Evolutionary conservation across 768 basidiomycete genomes (phyloP).

Genomic region (Amanita rimosa): DNA sequence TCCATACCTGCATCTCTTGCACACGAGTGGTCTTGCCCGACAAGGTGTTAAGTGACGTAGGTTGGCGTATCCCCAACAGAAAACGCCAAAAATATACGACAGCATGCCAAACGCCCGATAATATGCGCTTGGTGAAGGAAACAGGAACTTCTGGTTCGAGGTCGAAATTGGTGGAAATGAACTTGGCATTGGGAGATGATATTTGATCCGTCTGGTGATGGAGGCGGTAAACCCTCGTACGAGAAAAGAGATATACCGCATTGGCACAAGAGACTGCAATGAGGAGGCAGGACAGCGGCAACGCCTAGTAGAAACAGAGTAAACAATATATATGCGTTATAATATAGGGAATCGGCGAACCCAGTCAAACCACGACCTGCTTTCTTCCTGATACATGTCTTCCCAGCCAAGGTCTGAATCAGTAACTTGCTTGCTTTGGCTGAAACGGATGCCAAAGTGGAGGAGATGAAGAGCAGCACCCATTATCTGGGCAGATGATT

Average conservation of each 20-base stretch:
- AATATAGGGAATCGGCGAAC: constrained; percentile 25
- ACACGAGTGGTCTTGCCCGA: constrained; percentile 38
- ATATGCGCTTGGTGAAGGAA: constrained; percentile 32
- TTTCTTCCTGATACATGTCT: constrained; percentile 60
- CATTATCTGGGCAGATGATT: constrained; percentile 53
- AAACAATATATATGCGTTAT: constrained; percentile 3
- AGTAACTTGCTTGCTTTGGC: constrained; percentile 40
- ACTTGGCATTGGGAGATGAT: constrained; percentile 57
- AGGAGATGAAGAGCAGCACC: constrained; percentile 57
- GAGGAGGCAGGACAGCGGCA: constrained; percentile 48
- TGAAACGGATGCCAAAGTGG: constrained; percentile 55
- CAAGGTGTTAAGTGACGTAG: constrained; percentile 22
- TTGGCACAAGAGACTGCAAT: constrained; percentile 46
- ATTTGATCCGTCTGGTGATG: constrained; percentile 53
- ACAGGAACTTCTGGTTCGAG: constrained; percentile 31
- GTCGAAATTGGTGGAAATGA: constrained; percentile 45
- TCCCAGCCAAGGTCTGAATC: constrained; percentile 73
- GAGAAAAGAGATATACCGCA: constrained; percentile 57
- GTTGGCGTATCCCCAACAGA: constrained; percentile 48
- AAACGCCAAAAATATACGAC: constrained; percentile 55
- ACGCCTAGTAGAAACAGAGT: constrained; percentile 33
- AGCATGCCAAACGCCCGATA: constrained; percentile 34
- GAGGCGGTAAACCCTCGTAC: constrained; percentile 58
- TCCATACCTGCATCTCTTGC: constrained; percentile 76
- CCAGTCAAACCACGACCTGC: constrained; percentile 72